These are phyloP conservation scores for Rhizophagus prolifer DNA, from an alignment of 192 early-diverging fungal genomes.

Conservation along the genomic window DNA sequence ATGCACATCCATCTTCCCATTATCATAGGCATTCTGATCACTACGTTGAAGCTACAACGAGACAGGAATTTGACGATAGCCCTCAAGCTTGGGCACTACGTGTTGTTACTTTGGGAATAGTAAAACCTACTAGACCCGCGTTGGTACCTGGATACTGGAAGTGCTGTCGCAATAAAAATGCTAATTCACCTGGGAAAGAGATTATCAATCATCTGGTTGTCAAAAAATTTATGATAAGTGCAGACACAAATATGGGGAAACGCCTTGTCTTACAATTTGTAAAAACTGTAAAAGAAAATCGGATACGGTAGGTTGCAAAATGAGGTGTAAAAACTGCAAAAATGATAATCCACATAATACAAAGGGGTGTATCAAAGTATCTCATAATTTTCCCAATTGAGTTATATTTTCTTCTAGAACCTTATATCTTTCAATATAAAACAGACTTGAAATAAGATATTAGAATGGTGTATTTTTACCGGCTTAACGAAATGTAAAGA, in stretches of 20 bases:
- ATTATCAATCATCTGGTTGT: background rate
- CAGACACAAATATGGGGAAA: background rate
- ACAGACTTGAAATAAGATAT: no score
- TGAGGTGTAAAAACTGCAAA: constrained; percentile 11
- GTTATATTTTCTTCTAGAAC: no score
- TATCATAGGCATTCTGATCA: background rate
- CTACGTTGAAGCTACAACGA: background rate
- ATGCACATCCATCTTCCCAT: background rate
- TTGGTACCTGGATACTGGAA: background rate
- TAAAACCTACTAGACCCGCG: background rate
- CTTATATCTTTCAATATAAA: no score
- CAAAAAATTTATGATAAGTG: background rate
- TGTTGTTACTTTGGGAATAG: background rate
- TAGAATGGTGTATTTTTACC: no score
- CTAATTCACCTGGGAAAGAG: background rate
- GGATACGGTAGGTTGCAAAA: background rate
- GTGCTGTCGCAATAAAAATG: background rate
- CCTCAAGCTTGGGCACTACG: constrained; percentile 4
- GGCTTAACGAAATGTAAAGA: no score
- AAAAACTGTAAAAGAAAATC: background rate
- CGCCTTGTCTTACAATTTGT: constrained; percentile 1
- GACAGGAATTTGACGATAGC: constrained; percentile 2
- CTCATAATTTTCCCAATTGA: background rate
- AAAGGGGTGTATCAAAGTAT: background rate
- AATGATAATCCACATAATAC: background rate